phyloP scores from a whole-genome alignment of 768 basidiomycete genomes.

The Panellus pusillus region DNA sequence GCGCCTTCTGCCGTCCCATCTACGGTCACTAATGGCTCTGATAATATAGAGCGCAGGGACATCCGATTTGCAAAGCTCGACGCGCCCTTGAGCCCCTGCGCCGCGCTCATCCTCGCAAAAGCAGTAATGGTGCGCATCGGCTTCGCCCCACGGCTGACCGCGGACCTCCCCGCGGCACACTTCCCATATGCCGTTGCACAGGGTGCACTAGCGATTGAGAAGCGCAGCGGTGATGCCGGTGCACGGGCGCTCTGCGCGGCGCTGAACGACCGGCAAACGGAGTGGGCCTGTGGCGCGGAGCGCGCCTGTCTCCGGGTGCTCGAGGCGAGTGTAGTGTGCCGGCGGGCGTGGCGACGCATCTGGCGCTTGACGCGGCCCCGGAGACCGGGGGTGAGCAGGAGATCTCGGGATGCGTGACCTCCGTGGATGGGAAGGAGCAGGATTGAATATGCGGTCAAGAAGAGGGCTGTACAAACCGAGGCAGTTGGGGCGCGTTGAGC shows the following conservation, averaged over 20 bases:
- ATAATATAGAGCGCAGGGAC: slow-evolving; percentile 48
- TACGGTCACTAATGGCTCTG: background rate
- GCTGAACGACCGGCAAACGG: slow-evolving; percentile 75
- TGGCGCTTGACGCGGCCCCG: slow-evolving; percentile 24
- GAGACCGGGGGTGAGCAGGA: slow-evolving; percentile 45
- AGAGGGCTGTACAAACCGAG: slow-evolving; percentile 59
- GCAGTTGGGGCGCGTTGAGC: slow-evolving; percentile 69
- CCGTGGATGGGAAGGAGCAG: slow-evolving; percentile 70
- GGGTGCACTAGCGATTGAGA: slow-evolving; percentile 88
- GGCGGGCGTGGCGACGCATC: slow-evolving; percentile 71
- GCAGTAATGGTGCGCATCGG: slow-evolving; percentile 87
- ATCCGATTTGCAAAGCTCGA: slow-evolving; percentile 95
- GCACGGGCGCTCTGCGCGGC: slow-evolving; percentile 62
- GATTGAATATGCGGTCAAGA: slow-evolving; percentile 63
- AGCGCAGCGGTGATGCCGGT: slow-evolving; percentile 63
- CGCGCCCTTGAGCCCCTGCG: slow-evolving; percentile 72
- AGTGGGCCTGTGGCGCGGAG: slow-evolving; percentile 80
- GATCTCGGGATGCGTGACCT: slow-evolving; percentile 83
- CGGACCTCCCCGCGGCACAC: slow-evolving; percentile 70
- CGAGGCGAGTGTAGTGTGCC: slow-evolving; percentile 97
- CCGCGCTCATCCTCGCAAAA: slow-evolving; percentile 92
- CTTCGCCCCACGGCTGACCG: slow-evolving; percentile 70
- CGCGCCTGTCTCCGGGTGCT: slow-evolving; percentile 84
- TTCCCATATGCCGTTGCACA: slow-evolving; percentile 92
- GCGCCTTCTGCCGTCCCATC: slow-evolving; percentile 31